Evolutionary conservation across 2,329 filamentous ascomycete species (phyloP), one percentile per base, ranked within the genome.

Genomic region (Aspergillus uvarum): DNA sequence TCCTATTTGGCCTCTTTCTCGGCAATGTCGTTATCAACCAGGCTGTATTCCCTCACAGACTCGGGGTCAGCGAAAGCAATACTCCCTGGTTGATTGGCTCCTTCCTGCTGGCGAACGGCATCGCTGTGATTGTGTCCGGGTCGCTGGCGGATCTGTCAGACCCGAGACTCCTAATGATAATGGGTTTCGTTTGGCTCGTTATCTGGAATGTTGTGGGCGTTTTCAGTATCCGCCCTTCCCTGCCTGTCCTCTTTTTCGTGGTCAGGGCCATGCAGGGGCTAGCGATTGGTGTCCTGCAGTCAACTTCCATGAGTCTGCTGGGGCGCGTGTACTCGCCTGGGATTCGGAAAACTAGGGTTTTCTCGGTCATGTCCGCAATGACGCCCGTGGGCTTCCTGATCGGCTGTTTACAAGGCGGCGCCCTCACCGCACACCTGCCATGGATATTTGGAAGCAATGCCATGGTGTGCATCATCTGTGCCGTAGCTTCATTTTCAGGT

Each of bases 291-390:
- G 74, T 82, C n/a, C 56, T 77, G 21, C 67, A 82, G 11, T 80
- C 81, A 0, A 81, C 80, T 57, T 77, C 70, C 1, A 69, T 83
- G 52, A 80, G 78, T 10, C 67, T 82, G 7, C 64, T 82, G 5
- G 79, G 79, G 0, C 69, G 71, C 0, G 72, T 77, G 0, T 82
- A 81, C 63, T 68, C 71, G 3, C 76, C 76, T 4, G 79, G 79
- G 1, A 59, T 60, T 32, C 68, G 74, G 24, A 81, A 82, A 12
- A 53, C 21, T 2, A 48, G 8, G 3, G 49, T 58, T 6, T 53
- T 58, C 38, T 53, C 56, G 1, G 66, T 79, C 2, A 82, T 81
- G 65, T 79, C 78, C 10, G 78, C 77, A 10, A 76, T 74, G 42
- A 79, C 79, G 3, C 80, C 80, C 1, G 70, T 72, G 55, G 80